A percentile compares a stretch with the other conserved stretches of the same genome.
These are phyloP conservation scores for Penicillium brasilianum DNA, from an alignment of 2,329 filamentous ascomycete genomes.

Conservation along the genomic window DNA sequence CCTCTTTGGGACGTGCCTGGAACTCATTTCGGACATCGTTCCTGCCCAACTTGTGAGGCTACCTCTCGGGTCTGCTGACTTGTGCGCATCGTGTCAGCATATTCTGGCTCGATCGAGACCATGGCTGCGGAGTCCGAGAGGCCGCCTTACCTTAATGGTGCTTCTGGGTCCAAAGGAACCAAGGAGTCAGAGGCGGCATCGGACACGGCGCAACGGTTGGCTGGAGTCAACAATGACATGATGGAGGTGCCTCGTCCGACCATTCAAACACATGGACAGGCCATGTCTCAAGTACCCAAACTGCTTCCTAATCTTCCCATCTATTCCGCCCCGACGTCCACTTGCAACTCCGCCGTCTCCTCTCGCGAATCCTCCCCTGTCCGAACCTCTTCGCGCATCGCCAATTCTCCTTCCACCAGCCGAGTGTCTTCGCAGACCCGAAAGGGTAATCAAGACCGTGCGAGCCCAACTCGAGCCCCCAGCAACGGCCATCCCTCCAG, in stretches of 20 bases:
- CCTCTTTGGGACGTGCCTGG: constrained; percentile 17
- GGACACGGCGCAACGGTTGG: constrained; percentile 35
- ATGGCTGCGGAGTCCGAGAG: constrained; percentile 46
- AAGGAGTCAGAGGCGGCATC: constrained; percentile 35
- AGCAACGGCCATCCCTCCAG: constrained; percentile 47
- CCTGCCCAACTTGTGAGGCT: constrained; percentile 35
- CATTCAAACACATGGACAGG: constrained; percentile 34
- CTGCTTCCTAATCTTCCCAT: constrained; percentile 34
- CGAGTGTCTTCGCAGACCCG: constrained; percentile 60
- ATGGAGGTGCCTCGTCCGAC: constrained; percentile 36
- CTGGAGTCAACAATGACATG: constrained; percentile 36
- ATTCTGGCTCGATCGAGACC: constrained; percentile 35
- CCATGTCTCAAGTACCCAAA: constrained; percentile 42
- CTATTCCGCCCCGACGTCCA: constrained; percentile 43
- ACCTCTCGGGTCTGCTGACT: constrained; percentile 45
- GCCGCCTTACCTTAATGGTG: constrained; percentile 41
- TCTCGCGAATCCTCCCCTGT: constrained; percentile 57
- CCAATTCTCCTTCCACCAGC: constrained; percentile 39
- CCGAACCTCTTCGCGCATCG: constrained; percentile 38
- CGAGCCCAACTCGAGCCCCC: constrained; percentile 61
- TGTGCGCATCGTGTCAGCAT: constrained; percentile 37
- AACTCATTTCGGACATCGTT: constrained; percentile 20
- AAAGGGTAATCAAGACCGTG: constrained; percentile 68
- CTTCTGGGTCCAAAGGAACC: constrained; percentile 36
- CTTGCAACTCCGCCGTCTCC: constrained; percentile 52